Percentiles rank a stretch among this genome's conserved stretches.
These are phyloP conservation scores for Yarrowia yakushimensis DNA, from an alignment of 805 yeast species.

Conservation along the genomic window DNA sequence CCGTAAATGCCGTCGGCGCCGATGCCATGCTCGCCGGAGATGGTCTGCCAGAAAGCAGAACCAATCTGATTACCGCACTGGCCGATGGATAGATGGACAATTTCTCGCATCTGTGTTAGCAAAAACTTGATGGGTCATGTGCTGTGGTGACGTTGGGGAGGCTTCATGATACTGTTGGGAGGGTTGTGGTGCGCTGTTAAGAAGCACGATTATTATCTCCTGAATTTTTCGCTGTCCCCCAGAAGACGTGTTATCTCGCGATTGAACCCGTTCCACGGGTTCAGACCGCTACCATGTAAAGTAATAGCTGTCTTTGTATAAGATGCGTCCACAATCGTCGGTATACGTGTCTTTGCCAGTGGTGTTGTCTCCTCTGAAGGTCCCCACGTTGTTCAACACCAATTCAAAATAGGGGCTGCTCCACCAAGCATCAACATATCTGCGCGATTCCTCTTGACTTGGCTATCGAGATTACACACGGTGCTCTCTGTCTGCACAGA, in stretches of 20 bases:
- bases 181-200: background rate
- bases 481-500: background rate
- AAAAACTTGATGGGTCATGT: background rate
- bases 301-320: background rate
- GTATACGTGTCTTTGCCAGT: background rate
- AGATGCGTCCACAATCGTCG: background rate
- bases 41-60: constrained; percentile 44
- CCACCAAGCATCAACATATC: background rate
- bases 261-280: background rate
- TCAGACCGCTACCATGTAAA: no score
- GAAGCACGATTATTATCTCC: background rate
- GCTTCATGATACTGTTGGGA: background rate
- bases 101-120: constrained; percentile 26
- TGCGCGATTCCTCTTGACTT: background rate
- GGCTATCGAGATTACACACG: background rate
- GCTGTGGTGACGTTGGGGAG: background rate
- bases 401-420: background rate
- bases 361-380: background rate
- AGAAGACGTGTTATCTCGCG: background rate
- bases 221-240: background rate
- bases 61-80: constrained; percentile 98
- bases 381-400: background rate
- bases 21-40: constrained; percentile 43
- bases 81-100: constrained; percentile 87
- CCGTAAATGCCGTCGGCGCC: constrained; percentile 37